Evolutionary conservation across 345 rosid genomes (phyloP).

Genomic region (Limnanthes douglasii): DNA sequence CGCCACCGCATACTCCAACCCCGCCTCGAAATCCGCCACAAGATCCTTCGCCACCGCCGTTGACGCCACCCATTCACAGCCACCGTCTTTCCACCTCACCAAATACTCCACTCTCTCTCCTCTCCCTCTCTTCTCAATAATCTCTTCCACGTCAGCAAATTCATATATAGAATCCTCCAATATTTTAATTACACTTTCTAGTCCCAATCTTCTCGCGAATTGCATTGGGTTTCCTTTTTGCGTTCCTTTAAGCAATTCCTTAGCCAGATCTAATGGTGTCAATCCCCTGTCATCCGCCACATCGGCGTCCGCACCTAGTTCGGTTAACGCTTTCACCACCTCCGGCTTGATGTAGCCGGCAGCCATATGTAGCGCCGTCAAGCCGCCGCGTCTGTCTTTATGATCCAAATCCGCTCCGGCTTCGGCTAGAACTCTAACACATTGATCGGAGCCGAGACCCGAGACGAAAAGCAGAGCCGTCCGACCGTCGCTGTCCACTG

Average conservation of each 20-base stretch:
- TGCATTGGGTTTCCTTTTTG: conserved; percentile 79
- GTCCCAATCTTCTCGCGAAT: conserved; percentile 58
- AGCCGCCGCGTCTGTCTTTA: conserved; percentile 52
- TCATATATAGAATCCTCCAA: conserved; percentile 50
- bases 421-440: conserved; percentile 52
- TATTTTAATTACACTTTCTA: conserved; percentile 38
- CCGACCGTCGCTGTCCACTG: conserved; percentile 69
- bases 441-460: conserved; percentile 69
- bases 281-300: conserved; percentile 50
- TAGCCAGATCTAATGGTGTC: conserved; percentile 58
- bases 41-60: conserved; percentile 56
- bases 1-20: conserved; percentile 78
- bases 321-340: conserved; percentile 36
- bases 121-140: conserved; percentile 71
- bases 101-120: conserved; percentile 55
- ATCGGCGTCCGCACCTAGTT: conserved; percentile 62
- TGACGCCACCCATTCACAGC: conserved; percentile 62
- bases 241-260: conserved; percentile 49
- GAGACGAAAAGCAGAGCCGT: conserved; percentile 74
- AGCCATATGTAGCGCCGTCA: conserved; percentile 87
- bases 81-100: conserved; percentile 79
- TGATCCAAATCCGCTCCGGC: conserved; percentile 58
- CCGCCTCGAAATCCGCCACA: conserved; percentile 60
- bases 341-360: conserved; percentile 77
- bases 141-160: conserved; percentile 73